Base-by-base conservation (phyloP, 1,284 basidiomycete genomes). In the Sporisorium graminicola region DNA sequence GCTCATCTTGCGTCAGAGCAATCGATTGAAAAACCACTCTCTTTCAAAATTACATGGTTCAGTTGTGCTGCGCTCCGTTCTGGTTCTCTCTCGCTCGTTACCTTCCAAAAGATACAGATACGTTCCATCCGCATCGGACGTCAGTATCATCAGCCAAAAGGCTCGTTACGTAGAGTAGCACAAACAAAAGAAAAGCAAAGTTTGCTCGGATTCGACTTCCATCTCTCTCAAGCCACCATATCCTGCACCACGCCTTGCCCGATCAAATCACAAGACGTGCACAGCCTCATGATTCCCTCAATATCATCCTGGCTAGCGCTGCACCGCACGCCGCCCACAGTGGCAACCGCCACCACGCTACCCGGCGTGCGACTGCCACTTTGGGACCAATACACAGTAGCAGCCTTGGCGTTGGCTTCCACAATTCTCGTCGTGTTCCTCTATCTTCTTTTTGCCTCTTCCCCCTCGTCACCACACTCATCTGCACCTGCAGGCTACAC, bases 201-300 rank as follows among this genome's bases (percentile, higher is more conserved):
- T 16, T 3, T 43, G 14, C n/a, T 43, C n/a, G 9, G 16, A n/a
- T 9, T 43, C 40, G 40, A 9, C 9, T 20, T 31, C 29, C 5
- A 31, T n/a, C 8, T 13, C 16, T 40, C 37, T 43, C n/a, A 20
- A 43, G 40, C n/a, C 44, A 46, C 24, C 3, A 27, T 26, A 20
- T 13, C 26, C 5, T 27, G 7, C 46, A 47, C 1, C 2, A 18
- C 26, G 24, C 7, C 12, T 7, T 24, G 14, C 46, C 26, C 26
- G 24, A 27, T 47, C 9, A 8, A 24, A 27, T 47, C 24, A 29
- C 22, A 13, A 42, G 16, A 27, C 3, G 24, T 37, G 13, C 8
- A 27, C n/a, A 29, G n/a, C 27, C 20, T 9, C 4, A 56, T 71
- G 68, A 53, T 71, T 4, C 62, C 58, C 1, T 71, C 54, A 42